Evolutionary conservation across 768 basidiomycete genomes (phyloP), one percentile per base, ranked within the genome.

Genomic region (Rhizopogon vinicolor): DNA sequence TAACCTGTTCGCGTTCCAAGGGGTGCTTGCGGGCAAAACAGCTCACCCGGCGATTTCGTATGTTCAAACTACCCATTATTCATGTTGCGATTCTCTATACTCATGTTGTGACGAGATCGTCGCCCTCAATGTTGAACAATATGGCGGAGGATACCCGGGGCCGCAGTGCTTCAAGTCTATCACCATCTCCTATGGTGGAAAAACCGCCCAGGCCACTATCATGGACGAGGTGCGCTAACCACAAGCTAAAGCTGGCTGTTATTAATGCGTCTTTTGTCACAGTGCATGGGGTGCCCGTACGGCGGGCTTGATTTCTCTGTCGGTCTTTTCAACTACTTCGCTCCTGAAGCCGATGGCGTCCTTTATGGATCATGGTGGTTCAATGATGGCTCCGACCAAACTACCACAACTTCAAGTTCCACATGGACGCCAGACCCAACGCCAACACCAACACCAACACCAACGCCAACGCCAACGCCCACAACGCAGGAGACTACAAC

Each of bases 211-310:
- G 0, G 90, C 89, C 0, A 72, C 60, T 7, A 79, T 91, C 63
- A 73, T 75, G 63, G 89, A 91, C 68, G 67, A 77, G 80, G 86
- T 84, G 44, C 57, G 65, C 7, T 3, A 10, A 25, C 3, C 29
- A 7, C 25, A 13, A 16, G 12, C 4, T 12, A 33, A 25, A 12
- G 8, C 7, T 33, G n/a, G 8, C 7, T 35, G 46, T 19, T 14
- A 1, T 51, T 63, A 3, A 58, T n/a, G 29, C 22, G 39, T 14
- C 54, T 33, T 45, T 42, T 33, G 42, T 51, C 41, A 12, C 62
- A 87, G 80, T 89, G 88, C 63, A 82, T 82, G 40, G 78, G 77
- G 22, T 91, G 89, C 65, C 80, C 81, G 12, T 78, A 71, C 54
- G 79, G 78, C 44, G 88, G 81, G 33, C 80, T 91, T 25, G 90